Conservation (phyloP, 2,329 filamentous ascomycete genomes). For the Fusarium sp. region DNA sequence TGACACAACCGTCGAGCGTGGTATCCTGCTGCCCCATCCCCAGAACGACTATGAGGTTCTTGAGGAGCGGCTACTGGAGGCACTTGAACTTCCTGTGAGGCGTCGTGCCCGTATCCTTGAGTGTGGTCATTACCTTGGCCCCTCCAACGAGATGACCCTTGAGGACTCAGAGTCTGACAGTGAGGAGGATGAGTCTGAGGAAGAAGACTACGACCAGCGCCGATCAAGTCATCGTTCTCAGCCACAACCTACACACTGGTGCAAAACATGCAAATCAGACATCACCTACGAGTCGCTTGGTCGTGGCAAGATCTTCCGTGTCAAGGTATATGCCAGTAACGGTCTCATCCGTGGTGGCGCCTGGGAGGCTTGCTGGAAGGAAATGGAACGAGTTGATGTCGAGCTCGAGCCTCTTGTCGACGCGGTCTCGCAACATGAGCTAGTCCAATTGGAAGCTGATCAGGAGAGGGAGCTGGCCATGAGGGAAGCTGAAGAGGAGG, state of each 20-base stretch:
- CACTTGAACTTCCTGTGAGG: slow-evolving; percentile 75
- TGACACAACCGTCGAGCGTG: slow-evolving; percentile 79
- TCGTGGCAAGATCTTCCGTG: slow-evolving; percentile 72
- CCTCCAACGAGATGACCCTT: slow-evolving; percentile 63
- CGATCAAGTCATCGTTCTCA: slow-evolving; percentile 40
- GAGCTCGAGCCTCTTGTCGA: slow-evolving; percentile 84
- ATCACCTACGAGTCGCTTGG: slow-evolving; percentile 68
- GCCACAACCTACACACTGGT: slow-evolving; percentile 64
- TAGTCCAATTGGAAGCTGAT: slow-evolving; percentile 67
- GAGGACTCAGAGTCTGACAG: slow-evolving; percentile 60
- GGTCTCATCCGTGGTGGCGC: slow-evolving; percentile 92
- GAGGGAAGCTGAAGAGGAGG: slow-evolving; percentile 54
- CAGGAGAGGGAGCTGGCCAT: slow-evolving; percentile 57
- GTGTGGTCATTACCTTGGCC: slow-evolving; percentile 80
- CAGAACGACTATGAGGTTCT: slow-evolving; percentile 84
- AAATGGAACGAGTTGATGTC: slow-evolving; percentile 98
- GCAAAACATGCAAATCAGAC: slow-evolving; percentile 66
- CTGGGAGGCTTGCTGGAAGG: slow-evolving; percentile 93
- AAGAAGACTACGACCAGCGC: slow-evolving; percentile 49
- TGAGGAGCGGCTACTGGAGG: slow-evolving; percentile 81
- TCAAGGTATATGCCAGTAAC: slow-evolving; percentile 95
- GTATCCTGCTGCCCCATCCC: slow-evolving; percentile 81
- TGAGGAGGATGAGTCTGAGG: slow-evolving; percentile 60
- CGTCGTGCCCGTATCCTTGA: slow-evolving; percentile 77
- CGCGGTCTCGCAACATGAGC: slow-evolving; percentile 67